Evolutionary conservation across 495 filamentous ascomycete species (phyloP).

Genomic region (Aspergillus wentii): DNA sequence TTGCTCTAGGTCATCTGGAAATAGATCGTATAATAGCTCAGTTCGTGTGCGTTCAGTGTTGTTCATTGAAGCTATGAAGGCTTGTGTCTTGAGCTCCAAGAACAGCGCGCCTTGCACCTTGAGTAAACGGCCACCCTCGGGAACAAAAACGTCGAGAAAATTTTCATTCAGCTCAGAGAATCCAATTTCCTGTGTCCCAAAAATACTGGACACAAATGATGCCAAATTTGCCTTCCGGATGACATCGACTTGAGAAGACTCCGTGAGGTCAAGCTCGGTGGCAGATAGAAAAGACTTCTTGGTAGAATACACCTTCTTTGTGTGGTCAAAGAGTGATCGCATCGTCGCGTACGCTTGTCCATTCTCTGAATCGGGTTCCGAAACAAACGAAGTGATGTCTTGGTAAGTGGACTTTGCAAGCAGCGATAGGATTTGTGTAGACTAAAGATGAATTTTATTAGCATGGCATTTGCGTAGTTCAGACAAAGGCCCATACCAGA

Average conservation of each 20-base stretch:
- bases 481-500: conserved; percentile 41
- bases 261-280: conserved; percentile 65
- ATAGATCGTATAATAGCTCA: conserved; percentile 67
- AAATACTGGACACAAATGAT: conserved; percentile 76
- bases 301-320: conserved; percentile 72
- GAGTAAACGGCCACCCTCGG: conserved; percentile 65
- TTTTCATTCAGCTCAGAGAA: conserved; percentile 79
- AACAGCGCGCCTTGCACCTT: conserved; percentile 69
- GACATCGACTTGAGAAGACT: conserved; percentile 63
- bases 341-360: conserved; percentile 77
- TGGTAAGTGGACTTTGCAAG: conserved; percentile 62
- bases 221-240: conserved; percentile 86
- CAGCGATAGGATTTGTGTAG: conserved; percentile 65
- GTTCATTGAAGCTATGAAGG: conserved; percentile 68
- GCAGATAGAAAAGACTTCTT: conserved; percentile 66
- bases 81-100: conserved; percentile 82
- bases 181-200: conserved; percentile 77
- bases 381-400: conserved; percentile 72
- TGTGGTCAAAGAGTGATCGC: conserved; percentile 74
- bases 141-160: conserved; percentile 81
- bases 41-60: conserved; percentile 59
- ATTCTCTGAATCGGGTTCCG: conserved; percentile 66
- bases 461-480: not conserved
- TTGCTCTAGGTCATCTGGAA: conserved; percentile 65
- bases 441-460: conserved; percentile 36